Percentiles rank a stretch among this genome's conserved stretches.
These are phyloP conservation scores for Rhodomyrtus psidioides DNA, from an alignment of 441 rosid species.

Conservation along the genomic window DNA sequence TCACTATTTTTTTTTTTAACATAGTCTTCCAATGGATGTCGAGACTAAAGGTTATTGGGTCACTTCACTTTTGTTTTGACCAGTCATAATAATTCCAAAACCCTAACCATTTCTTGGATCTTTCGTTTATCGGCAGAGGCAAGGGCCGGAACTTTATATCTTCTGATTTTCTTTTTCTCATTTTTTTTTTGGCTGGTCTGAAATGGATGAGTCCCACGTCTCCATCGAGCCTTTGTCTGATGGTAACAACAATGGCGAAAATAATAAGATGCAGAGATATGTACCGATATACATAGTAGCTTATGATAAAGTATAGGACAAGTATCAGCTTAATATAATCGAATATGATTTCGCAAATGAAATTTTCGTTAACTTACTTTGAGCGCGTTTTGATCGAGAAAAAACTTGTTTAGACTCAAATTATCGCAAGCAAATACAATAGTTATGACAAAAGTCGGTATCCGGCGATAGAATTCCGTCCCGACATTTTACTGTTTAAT, in stretches of 20 bases:
- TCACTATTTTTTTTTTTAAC: not conserved
- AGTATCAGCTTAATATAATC: not conserved
- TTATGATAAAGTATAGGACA: not conserved
- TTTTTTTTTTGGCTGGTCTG: too few relatives aligned
- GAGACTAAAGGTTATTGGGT: not conserved
- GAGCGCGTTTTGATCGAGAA: not conserved
- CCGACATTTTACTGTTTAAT: not conserved
- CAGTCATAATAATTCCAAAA: not conserved
- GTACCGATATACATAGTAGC: not conserved
- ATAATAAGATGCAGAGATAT: not conserved
- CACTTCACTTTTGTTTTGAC: not conserved
- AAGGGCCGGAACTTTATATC: not conserved
- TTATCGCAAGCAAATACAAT: not conserved
- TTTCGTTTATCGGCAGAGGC: not conserved
- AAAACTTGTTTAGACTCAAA: not conserved
- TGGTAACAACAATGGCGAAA: not conserved
- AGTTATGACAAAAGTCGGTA: not conserved
- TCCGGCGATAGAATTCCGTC: not conserved
- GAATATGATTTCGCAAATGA: not conserved
- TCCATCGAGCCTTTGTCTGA: not conserved
- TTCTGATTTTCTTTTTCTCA: not conserved
- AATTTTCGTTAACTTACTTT: not conserved
- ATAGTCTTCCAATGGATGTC: not conserved
- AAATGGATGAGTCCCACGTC: not conserved
- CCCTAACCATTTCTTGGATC: not conserved